Conservation (phyloP, 2,329 filamentous ascomycete genomes). For the Nemania abortiva region DNA sequence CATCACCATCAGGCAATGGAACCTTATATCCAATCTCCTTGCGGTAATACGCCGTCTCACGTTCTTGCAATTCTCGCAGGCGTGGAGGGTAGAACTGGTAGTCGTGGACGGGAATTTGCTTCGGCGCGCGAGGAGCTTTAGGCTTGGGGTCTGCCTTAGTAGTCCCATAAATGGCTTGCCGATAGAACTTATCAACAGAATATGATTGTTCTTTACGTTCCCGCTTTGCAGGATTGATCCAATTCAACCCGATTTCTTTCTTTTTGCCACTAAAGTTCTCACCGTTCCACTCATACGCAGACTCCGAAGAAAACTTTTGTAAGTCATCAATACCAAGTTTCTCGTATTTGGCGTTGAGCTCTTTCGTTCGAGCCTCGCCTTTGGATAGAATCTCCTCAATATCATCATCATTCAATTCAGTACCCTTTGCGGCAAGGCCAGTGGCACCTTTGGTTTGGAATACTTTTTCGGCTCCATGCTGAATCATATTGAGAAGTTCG, state of each 20-base stretch:
- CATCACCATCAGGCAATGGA: conserved; percentile 86
- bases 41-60: conserved; percentile 94
- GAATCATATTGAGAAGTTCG: conserved; percentile 96
- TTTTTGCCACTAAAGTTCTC: conserved; percentile 93
- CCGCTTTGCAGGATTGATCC: conserved; percentile 99
- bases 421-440: conserved; percentile 70
- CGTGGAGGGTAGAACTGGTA: conserved; percentile 95
- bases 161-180: conserved; percentile 81
- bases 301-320: conserved; percentile 97
- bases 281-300: conserved; percentile 98
- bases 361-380: conserved; percentile 88
- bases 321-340: conserved; percentile 96
- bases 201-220: conserved; percentile 98
- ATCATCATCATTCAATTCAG: conserved; percentile 83
- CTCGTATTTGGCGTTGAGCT: conserved; percentile 94
- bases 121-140: conserved; percentile 94
- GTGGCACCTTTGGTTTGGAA: conserved; percentile 80
- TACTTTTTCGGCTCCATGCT: conserved; percentile 96
- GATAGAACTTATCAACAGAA: conserved; percentile 99
- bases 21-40: conserved; percentile 98
- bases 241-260: conserved; percentile 91
- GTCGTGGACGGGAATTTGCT: conserved; percentile 91
- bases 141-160: conserved; percentile 88
- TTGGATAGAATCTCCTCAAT: conserved; percentile 89
- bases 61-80: conserved; percentile 90